These are phyloP conservation scores for Phytophthora palmivora DNA, from an alignment of 352 stramenopile genomes.

Conservation along the genomic window DNA sequence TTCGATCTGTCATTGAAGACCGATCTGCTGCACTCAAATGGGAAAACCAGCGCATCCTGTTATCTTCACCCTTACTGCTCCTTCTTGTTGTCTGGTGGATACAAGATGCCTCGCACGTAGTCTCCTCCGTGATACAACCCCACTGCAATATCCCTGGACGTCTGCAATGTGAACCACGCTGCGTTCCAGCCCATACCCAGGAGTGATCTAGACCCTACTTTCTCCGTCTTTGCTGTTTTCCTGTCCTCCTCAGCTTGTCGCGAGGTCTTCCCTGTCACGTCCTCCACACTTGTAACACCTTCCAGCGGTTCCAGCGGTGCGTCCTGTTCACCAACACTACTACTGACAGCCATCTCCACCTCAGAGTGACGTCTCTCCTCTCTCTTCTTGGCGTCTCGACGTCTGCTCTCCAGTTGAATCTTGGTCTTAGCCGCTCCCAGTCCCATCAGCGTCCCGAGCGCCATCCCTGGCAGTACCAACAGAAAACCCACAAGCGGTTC, in stretches of 20 bases:
- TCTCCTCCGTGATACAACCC: conserved; percentile 53
- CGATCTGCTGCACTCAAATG: background rate
- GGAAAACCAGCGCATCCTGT: background rate
- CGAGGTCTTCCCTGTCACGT: conserved; percentile 23
- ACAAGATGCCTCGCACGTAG: conserved; percentile 48
- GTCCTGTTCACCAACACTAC: conserved; percentile 35
- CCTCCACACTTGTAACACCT: conserved; percentile 34
- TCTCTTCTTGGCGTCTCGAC: conserved; percentile 46
- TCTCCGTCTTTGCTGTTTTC: conserved; percentile 8
- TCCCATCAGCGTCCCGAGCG: conserved; percentile 47
- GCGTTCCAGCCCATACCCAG: conserved; percentile 42
- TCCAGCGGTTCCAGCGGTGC: conserved; percentile 48
- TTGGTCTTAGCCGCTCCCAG: conserved; percentile 70
- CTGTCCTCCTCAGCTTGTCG: conserved; percentile 13
- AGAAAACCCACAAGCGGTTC: conserved; percentile 74
- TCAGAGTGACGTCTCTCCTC: conserved; percentile 49
- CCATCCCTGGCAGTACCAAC: conserved; percentile 71
- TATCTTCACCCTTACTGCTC: conserved; percentile 20
- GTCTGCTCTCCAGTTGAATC: conserved; percentile 59
- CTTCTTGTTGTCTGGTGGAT: conserved; percentile 25
- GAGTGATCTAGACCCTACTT: conserved; percentile 29
- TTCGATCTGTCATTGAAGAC: background rate
- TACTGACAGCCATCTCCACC: conserved; percentile 62
- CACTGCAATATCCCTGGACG: conserved; percentile 51
- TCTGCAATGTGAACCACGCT: conserved; percentile 54